Base-by-base conservation (phyloP, 2,329 filamentous ascomycete species). In the Colletotrichum musicola region DNA sequence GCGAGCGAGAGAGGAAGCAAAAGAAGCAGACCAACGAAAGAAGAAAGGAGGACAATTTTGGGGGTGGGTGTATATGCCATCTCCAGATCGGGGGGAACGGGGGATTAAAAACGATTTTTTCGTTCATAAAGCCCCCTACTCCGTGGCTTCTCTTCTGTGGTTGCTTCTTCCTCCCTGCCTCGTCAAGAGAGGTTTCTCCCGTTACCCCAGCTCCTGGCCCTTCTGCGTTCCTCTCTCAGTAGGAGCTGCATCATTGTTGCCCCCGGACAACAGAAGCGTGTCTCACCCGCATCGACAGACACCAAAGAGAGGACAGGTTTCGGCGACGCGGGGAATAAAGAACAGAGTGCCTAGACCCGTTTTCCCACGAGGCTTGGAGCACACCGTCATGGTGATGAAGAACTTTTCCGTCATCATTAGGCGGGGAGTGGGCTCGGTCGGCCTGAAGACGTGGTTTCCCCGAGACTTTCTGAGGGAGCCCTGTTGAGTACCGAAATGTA, bases 181-280 rank as follows among this genome's bases (percentile, higher is more conserved):
- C 30, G 30, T 35, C 30, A 35, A 35, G 7, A 35, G 30, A 9
- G 30, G 30, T 10, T 35, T 35, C 30, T 35, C 30, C 30, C 58
- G 58, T 68, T 68, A 65, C 65, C 65, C 65, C 62, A 68, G 62
- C 50, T 55, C 65, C 60, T 25, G 22, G 62, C 42, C 65, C 10
- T 35, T 68, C 55, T 61, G 49, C 65, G 38, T 68, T 49, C 55
- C 65, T 60, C 30, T 20, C 44, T 47, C 12, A 14, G 9, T 14
- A 14, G 38, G 38, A 14, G 38, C 38, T 42, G 16, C 40, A 14
- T 42, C 40, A 42, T n/a, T 42, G 13, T 42, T 42, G 13, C 20
- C 20, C 38, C 27, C 49, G 51, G 51, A 42, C 62, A 22, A 22
- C 38, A 35, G 30, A 10, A 10, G 7, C 14, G 18, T 68, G 65